Evolutionary conservation across 2,329 filamentous ascomycete genomes (phyloP), one percentile per base, ranked within the genome.

Genomic region (Byssoonygena ceratinophila): DNA sequence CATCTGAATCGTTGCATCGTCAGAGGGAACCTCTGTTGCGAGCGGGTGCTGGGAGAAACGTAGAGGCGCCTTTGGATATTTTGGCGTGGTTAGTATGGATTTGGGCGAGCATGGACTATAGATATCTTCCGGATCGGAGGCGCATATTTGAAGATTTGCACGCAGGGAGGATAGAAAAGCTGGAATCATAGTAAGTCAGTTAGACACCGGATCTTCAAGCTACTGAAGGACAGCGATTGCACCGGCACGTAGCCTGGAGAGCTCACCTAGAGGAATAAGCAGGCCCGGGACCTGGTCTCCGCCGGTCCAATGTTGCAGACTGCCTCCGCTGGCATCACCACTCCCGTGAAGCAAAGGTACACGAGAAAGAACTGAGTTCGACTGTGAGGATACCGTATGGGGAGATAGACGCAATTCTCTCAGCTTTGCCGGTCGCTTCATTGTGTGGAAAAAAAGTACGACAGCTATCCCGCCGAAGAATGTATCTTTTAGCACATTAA

Each of bases 81-180:
- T 83, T 83, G 22, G 45, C 32, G 84, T 86, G 55, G 78, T 83
- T 52, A 76, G 74, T 55, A 80, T 76, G 46, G 83, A 83, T 41
- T 82, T 79, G 58, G 84, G 52, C 56, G 75, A 81, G 43, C 71
- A 60, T 71, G 74, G 63, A 62, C 44, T 50, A 34, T 61, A 47
- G 11, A 56, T 41, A 46, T 55, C 52, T 32, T 59, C 54, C 14
- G 46, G 40, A 6, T 54, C 53, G 59, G 64, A 49, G 74, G 52
- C 52, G n/a, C 73, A 76, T 54, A 91, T 81, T 60, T 83, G 82
- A 52, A 92, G 78, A 64, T 92, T 92, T 58, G 85, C 85, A 59
- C 85, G 82, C 14, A 92, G 76, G 60, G 87, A 91, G 52, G 82
- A 84, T 69, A 92, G 84, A 73, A 92, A 92, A 23, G 86, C 87